Evolutionary conservation across 192 early-diverging fungal genomes (phyloP), one percentile per base, ranked within the genome.

Genomic region (Coemansia sp.): DNA sequence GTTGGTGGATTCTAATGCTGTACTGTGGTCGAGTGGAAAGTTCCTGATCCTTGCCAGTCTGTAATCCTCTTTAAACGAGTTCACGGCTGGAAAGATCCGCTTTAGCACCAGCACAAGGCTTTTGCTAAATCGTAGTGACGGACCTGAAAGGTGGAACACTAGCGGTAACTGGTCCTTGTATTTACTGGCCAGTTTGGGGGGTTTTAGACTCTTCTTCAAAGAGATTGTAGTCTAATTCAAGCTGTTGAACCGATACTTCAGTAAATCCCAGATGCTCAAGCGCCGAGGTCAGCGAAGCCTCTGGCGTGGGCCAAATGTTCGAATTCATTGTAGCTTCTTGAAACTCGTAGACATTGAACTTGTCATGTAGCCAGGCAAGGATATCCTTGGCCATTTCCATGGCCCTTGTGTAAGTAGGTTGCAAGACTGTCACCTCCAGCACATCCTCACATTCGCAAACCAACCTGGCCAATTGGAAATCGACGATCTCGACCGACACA

Each of bases 401-500:
- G 6, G 70, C 53, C 12, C 52, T 26, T 33, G 38, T 12, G 58
- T 87, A 81, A 33, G 44, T 30, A 1, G 7, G 0, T 0, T 14
- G 24, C 52, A 26, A 55, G 10, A 1, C 7, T 4, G 39, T 35
- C 5, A 58, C 41, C 2, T 52, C 53, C 23, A 76, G 64, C 44
- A 86, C 46, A 36, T 64, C 38, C 23, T 26, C 23, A 20, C 86
- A 73, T 44, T 89, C 84, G 10, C 16, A 35, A 6, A 64, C 46
- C n/a, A 87, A 18, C 6, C 48, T 11, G 2, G 57, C 45, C 9
- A 87, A 60, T 23, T 85, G 82, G 3, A 55, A n/a, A 53, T 84
- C 77, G 12, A 69, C 76, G 8, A 88, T 66, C 61, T 85, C 84
- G 34, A 72, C 59, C 0, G 88, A 88, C 2, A 73, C 80, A 45